Evolutionary conservation across 163 green algal genomes (phyloP).

Genomic region (Volvox carteri): DNA sequence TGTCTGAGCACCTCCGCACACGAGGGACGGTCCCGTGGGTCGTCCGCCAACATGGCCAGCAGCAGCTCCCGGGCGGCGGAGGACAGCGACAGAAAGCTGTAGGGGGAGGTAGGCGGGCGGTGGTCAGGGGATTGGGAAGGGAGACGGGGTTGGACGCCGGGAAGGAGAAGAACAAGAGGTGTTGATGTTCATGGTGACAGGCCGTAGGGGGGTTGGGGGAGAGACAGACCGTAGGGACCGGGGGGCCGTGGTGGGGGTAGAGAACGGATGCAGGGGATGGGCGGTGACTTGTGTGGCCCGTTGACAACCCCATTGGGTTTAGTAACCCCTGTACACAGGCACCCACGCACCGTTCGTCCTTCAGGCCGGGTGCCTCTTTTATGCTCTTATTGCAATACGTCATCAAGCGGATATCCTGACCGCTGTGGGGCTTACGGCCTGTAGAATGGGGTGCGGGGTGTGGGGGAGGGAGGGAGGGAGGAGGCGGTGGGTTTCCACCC

Average conservation of each 20-base stretch:
- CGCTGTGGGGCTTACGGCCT: constrained; percentile 83
- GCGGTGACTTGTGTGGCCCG: no score
- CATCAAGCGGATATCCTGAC: constrained; percentile 76
- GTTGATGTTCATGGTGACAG: no score
- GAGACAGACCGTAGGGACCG: no score
- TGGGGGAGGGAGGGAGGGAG: background rate
- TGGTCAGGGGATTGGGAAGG: background rate
- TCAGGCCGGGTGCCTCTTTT: constrained; percentile 65
- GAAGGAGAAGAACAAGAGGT: background rate
- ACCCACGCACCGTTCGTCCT: constrained; percentile 70
- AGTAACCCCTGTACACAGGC: no score
- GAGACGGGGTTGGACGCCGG: background rate
- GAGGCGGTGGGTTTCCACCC: background rate
- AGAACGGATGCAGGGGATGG: no score
- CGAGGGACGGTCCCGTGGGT: constrained; percentile 69
- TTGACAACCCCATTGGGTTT: no score
- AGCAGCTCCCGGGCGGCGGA: constrained; percentile 75
- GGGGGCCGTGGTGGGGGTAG: no score
- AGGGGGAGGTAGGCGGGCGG: background rate
- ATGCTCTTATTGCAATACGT: constrained; percentile 71
- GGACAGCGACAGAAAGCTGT: constrained; percentile 43
- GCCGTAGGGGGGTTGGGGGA: no score
- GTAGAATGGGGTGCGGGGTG: constrained; percentile 49
- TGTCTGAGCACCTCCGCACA: constrained; percentile 60
- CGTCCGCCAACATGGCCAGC: constrained; percentile 75